phyloP scores from a whole-genome alignment of 306 rosid species.

The Morella rubra region DNA sequence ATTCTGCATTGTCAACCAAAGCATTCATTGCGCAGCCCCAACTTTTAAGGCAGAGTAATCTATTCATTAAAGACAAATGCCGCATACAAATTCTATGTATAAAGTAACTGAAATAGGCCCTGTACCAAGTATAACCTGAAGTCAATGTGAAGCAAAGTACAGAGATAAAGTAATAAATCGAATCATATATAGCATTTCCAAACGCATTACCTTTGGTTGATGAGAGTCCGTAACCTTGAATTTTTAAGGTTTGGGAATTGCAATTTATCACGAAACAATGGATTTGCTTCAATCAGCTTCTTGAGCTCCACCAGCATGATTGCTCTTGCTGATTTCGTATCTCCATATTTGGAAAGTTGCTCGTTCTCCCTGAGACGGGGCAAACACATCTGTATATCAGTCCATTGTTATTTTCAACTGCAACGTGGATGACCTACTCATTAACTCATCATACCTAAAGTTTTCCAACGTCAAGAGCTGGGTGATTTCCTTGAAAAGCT shows the following conservation, averaged over 20 bases:
- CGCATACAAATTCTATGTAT: not conserved
- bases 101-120: not conserved
- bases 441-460: slow-evolving; percentile 54
- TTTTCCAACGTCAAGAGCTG: slow-evolving; percentile 92
- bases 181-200: not conserved
- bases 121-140: slow-evolving; percentile 7
- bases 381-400: slow-evolving; percentile 20
- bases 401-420: slow-evolving; percentile 8
- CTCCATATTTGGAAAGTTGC: slow-evolving; percentile 95
- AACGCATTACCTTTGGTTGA: slow-evolving; percentile 79
- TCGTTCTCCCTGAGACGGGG: slow-evolving; percentile 72
- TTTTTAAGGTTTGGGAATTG: slow-evolving; percentile 94
- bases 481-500: slow-evolving; percentile 90
- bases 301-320: slow-evolving; percentile 98
- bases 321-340: slow-evolving; percentile 93
- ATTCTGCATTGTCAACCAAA: not conserved
- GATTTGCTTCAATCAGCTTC: slow-evolving; percentile 96
- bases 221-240: slow-evolving; percentile 91
- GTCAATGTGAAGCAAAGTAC: slow-evolving; percentile 12
- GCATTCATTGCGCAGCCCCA: not conserved
- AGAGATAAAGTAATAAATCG: not conserved
- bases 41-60: not conserved
- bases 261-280: slow-evolving; percentile 91
- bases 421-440: not conserved
- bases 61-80: no score